These are phyloP conservation scores for Geum urbanum DNA, from an alignment of 306 rosid genomes.

Conservation along the genomic window DNA sequence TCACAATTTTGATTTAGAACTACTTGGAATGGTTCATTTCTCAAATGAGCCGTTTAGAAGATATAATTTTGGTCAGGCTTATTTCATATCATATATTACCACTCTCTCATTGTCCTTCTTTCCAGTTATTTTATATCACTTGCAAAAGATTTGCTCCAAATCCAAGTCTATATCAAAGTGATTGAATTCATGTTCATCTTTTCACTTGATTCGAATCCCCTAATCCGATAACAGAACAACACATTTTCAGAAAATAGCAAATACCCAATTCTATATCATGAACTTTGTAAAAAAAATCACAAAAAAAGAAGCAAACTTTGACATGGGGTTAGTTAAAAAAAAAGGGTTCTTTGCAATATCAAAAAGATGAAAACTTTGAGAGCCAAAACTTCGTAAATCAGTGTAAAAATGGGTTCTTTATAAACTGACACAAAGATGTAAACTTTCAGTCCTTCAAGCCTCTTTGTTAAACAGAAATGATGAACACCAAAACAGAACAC, in stretches of 20 bases:
- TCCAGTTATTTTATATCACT: too few species aligned
- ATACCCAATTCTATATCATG: background rate
- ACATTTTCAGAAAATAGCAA: background rate
- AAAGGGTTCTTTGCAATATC: background rate
- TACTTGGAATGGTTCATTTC: too few species aligned
- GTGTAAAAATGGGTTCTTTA: background rate
- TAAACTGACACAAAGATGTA: background rate
- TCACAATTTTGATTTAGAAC: too few species aligned
- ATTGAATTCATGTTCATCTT: too few species aligned
- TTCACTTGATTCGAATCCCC: conserved; percentile 9
- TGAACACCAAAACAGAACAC: background rate
- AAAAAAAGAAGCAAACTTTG: background rate
- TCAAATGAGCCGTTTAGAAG: too few species aligned
- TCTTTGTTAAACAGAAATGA: background rate
- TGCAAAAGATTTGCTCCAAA: too few species aligned
- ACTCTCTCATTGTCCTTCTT: too few species aligned
- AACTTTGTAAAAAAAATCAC: background rate
- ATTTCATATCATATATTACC: too few species aligned
- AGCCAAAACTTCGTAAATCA: background rate
- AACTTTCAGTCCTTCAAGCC: background rate
- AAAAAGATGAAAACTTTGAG: conserved; percentile 1
- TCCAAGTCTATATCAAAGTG: too few species aligned
- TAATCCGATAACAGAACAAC: background rate
- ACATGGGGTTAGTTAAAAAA: too few species aligned
- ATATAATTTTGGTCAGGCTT: too few species aligned